Base-by-base conservation (phyloP, 1,284 basidiomycete species). In the Ganoderma multipileum region DNA sequence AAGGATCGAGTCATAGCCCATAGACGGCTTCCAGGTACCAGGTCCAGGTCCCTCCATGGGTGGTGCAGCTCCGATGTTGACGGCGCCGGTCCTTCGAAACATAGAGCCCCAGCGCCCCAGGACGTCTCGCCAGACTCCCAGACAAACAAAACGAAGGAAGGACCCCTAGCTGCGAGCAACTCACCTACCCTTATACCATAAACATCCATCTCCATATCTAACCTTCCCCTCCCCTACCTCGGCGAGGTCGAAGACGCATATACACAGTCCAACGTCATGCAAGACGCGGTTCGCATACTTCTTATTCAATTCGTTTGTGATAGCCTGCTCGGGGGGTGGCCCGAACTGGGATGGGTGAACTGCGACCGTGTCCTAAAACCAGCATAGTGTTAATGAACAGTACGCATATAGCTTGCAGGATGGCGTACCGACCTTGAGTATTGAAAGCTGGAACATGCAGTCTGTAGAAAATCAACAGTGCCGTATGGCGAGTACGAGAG, bases 241-340 rank as follows among this genome's bases (percentile, higher is more conserved):
- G 0, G 91, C 84, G 30, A 99, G 82, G 79, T 99, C 97, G 72
- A 95, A 97, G 0, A 96, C 89, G 65, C 91, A 93, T 65, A 99
- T 88, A 75, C 95, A 96, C 20, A 99, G 86, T 0, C 97, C 97
- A 61, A 97, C 92, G 71, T 95, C 93, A 73, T 95, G 93, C n/a
- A 98, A 83, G 50, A 98, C 91, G 73, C 92, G 89, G 80, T 99
- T 98, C 9, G 97, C 93, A 74, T 97, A 99, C 79, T 98, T 98
- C 80, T 93, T 92, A 84, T 97, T 95, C 72, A 96, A 85, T 78
- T 95, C 94, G 63, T 90, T 86, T 7, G 86, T 90, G 67, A 96
- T 86, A 0, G 93, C 92, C 60, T 91, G 88, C 62, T 91, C 91
- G 57, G 88, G 84, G 0, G 91, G 90, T 3, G 88, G 82, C 2